A percentile compares a stretch with the other conserved stretches of the same genome.
Evolutionary conservation across 306 rosid species (phyloP).

Genomic region (Cicer bijugum): DNA sequence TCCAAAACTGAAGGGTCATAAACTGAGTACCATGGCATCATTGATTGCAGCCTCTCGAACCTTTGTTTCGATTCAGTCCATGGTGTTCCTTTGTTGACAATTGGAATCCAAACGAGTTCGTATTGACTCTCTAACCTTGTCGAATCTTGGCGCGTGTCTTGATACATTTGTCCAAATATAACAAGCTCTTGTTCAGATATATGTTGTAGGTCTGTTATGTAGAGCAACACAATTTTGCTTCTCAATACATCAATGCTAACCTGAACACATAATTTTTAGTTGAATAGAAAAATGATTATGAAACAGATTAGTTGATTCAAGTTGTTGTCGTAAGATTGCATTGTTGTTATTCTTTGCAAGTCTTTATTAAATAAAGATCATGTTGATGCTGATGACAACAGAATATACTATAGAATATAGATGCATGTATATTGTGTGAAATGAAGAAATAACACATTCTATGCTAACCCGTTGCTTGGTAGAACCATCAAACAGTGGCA

Average conservation of each 20-base stretch:
- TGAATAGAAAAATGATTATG: neutral
- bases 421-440: neutral
- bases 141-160: conserved; percentile 45
- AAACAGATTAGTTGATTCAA: neutral
- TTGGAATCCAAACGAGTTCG: conserved; percentile 70
- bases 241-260: conserved; percentile 53
- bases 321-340: neutral
- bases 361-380: neutral
- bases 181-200: conserved; percentile 43
- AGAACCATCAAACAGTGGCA: conserved; percentile 59
- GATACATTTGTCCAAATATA: conserved; percentile 55
- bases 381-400: neutral
- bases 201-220: conserved; percentile 56
- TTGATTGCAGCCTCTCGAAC: conserved; percentile 44
- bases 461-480: conserved; percentile 58
- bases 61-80: conserved; percentile 34
- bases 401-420: neutral
- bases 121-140: conserved; percentile 52
- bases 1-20: conserved; percentile 52
- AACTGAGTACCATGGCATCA: conserved; percentile 62
- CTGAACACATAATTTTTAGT: conserved; percentile 38
- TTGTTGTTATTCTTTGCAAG: neutral
- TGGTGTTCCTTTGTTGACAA: conserved; percentile 39
- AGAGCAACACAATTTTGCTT: conserved; percentile 58
- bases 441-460: conserved; percentile 21